phyloP scores from a whole-genome alignment of 345 rosid genomes.

The Microthlaspi erraticum region DNA sequence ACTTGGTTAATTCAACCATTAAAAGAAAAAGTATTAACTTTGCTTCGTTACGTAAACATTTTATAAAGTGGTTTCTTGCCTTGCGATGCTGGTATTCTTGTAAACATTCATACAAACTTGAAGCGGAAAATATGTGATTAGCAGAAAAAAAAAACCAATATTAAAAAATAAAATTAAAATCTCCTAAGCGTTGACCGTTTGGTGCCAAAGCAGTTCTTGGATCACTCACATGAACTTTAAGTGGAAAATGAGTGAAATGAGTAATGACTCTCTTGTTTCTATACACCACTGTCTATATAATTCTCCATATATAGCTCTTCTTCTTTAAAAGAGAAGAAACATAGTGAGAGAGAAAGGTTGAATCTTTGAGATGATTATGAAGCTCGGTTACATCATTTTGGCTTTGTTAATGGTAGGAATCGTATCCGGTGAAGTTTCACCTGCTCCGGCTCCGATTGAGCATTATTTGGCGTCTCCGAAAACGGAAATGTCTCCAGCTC shows the following conservation, averaged over 20 bases:
- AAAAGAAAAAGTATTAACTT: not conserved
- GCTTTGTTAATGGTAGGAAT: not conserved
- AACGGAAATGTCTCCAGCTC: conserved; percentile 29
- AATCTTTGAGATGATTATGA: not conserved
- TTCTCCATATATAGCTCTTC: not conserved
- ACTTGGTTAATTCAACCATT: not conserved
- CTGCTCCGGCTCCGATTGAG: not conserved
- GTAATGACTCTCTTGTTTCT: not conserved
- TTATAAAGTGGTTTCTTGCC: conserved; percentile 20
- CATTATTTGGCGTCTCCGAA: conserved; percentile 4
- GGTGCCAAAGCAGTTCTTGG: conserved; percentile 20
- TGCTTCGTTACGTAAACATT: not conserved
- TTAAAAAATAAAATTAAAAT: not conserved
- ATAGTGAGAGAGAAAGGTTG: conserved; percentile 3
- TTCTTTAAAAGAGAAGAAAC: not conserved
- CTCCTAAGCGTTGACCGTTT: conserved; percentile 19
- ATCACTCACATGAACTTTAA: conserved; percentile 22
- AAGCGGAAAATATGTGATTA: too few species aligned
- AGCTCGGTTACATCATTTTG: not conserved
- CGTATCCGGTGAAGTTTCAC: conserved; percentile 16
- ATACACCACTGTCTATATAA: conserved; percentile 4
- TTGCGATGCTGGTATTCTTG: not conserved
- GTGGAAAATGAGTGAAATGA: conserved; percentile 17
- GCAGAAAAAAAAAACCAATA: not conserved
- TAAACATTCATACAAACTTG: too few species aligned